Conservation (phyloP, 2,329 filamentous ascomycete genomes). For the Fonsecaea erecta region DNA sequence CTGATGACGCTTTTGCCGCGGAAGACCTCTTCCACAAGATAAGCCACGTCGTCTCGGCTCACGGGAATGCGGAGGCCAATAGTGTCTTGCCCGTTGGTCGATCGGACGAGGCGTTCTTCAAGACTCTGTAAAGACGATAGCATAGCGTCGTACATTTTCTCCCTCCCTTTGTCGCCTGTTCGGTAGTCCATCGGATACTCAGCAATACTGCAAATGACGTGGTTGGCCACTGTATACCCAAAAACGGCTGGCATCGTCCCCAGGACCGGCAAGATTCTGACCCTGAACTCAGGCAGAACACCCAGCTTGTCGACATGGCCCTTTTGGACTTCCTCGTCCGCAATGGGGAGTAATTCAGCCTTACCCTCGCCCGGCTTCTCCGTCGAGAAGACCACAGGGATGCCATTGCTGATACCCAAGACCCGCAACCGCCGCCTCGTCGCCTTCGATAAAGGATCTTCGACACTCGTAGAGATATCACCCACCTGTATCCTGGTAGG, state of each 20-base stretch:
- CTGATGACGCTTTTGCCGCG: slow-evolving; percentile 81
- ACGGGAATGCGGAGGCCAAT: slow-evolving; percentile 80
- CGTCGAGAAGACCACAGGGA: slow-evolving; percentile 89
- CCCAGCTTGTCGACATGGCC: slow-evolving; percentile 85
- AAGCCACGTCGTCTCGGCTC: slow-evolving; percentile 79
- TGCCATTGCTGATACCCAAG: slow-evolving; percentile 78
- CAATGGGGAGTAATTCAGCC: slow-evolving; percentile 81
- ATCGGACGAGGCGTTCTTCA: slow-evolving; percentile 74
- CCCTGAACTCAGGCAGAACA: slow-evolving; percentile 87
- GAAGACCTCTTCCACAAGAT: slow-evolving; percentile 87
- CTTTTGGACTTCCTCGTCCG: slow-evolving; percentile 85
- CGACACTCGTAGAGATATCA: slow-evolving; percentile 84
- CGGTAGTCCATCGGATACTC: slow-evolving; percentile 84
- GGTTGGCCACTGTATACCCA: slow-evolving; percentile 87
- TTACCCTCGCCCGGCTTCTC: slow-evolving; percentile 91
- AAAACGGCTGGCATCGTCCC: slow-evolving; percentile 98
- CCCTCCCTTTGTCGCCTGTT: slow-evolving; percentile 75
- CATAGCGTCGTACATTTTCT: slow-evolving; percentile 91
- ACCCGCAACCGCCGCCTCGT: slow-evolving; percentile 79
- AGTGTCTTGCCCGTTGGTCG: slow-evolving; percentile 52
- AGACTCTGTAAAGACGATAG: slow-evolving; percentile 73
- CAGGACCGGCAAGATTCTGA: slow-evolving; percentile 90
- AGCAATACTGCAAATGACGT: slow-evolving; percentile 79
- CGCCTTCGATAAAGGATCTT: slow-evolving; percentile 84
- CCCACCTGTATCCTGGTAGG: slow-evolving; percentile 84